Evolutionary conservation across 306 rosid genomes (phyloP).

Genomic region (Cicer yamashitae): DNA sequence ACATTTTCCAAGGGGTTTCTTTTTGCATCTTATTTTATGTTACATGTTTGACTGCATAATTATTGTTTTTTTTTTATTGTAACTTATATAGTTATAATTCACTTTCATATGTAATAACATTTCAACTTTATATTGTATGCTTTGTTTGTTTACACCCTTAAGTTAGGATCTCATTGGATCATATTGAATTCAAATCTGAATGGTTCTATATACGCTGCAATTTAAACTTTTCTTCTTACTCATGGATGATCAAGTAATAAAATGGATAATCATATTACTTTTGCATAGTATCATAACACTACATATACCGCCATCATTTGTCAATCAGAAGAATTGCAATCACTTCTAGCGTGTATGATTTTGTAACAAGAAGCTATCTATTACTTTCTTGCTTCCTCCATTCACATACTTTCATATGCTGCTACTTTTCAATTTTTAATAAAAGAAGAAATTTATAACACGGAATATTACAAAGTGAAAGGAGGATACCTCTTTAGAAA

Average conservation of each 20-base stretch:
- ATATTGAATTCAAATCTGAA: neutral
- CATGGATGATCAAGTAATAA: neutral
- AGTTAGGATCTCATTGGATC: neutral
- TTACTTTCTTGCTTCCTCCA: neutral
- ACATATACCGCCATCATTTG: too few species aligned
- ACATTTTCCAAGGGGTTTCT: neutral
- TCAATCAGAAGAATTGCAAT: neutral
- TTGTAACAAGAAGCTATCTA: neutral
- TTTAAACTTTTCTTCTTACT: neutral
- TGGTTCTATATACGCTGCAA: neutral
- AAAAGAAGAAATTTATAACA: too few species aligned
- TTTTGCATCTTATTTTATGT: neutral
- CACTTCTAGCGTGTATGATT: neutral
- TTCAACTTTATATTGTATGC: neutral
- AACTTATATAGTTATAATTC: neutral
- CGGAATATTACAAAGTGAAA: neutral
- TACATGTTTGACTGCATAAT: neutral
- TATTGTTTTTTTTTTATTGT: neutral
- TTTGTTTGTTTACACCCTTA: neutral
- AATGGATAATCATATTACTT: neutral
- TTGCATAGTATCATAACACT: neutral
- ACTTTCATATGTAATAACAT: neutral
- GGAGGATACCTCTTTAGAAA: too few species aligned
- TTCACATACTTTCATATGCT: neutral
- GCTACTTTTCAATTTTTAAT: neutral